Evolutionary conservation across 306 rosid species (phyloP).

Genomic region (Gynostemma pentaphyllum): DNA sequence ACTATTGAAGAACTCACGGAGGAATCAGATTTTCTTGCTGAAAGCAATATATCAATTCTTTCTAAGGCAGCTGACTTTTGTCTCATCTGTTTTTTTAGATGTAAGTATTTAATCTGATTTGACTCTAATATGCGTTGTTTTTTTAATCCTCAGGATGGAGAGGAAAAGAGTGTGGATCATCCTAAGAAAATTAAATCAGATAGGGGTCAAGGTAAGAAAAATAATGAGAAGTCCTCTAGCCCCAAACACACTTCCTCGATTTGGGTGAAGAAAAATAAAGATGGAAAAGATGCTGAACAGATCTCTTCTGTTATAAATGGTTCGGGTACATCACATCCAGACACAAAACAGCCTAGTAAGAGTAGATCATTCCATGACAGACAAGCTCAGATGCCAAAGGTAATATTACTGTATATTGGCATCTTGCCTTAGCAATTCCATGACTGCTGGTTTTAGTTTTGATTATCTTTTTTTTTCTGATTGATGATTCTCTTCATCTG

Average conservation of each 20-base stretch:
- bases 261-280: constrained; percentile 35
- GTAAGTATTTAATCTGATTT: constrained; percentile 3
- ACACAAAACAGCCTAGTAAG: constrained; percentile 41
- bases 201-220: constrained; percentile 41
- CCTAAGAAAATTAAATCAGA: constrained; percentile 25
- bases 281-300: constrained; percentile 41
- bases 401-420: constrained; percentile 18
- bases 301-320: constrained; percentile 56
- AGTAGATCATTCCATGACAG: constrained; percentile 30
- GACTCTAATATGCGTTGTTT: constrained; percentile 14
- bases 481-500: constrained; percentile 21
- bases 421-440: constrained; percentile 2
- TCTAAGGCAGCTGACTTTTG: constrained; percentile 36
- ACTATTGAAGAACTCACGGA: constrained; percentile 31
- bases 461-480: constrained; percentile 11
- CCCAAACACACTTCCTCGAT: constrained; percentile 26
- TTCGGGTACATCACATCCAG: constrained; percentile 27
- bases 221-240: constrained; percentile 38
- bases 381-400: constrained; percentile 42
- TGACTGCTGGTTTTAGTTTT: not conserved
- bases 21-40: constrained; percentile 24
- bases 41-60: constrained; percentile 25
- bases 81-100: constrained; percentile 7
- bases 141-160: constrained; percentile 32
- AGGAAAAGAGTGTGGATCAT: constrained; percentile 22